phyloP scores from a whole-genome alignment of 2,329 filamentous ascomycete species.

The Mollisia scopiformis region DNA sequence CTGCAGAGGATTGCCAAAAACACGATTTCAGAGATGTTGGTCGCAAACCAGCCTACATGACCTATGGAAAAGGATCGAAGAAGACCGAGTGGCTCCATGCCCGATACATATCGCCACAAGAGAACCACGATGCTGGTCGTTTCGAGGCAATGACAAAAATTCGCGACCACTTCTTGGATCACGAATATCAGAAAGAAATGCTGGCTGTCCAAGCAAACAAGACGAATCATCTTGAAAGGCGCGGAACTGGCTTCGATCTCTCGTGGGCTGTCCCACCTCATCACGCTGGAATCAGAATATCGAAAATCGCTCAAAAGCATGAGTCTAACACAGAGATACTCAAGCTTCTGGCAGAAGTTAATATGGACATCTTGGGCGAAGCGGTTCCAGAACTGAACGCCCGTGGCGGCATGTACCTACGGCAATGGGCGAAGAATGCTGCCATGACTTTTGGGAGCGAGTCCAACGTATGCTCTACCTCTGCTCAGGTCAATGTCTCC shows the following conservation, averaged over 20 bases:
- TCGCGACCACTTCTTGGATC: neutral
- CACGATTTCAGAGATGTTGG: neutral
- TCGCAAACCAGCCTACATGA: neutral
- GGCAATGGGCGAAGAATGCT: neutral
- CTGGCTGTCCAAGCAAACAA: neutral
- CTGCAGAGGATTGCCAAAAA: neutral
- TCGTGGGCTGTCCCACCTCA: neutral
- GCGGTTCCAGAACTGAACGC: neutral
- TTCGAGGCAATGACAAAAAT: neutral
- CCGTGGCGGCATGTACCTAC: neutral
- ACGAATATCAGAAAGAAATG: neutral
- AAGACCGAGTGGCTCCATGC: neutral
- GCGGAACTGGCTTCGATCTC: neutral
- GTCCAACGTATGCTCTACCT: neutral
- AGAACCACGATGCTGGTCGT: neutral
- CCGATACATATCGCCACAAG: neutral
- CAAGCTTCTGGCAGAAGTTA: neutral
- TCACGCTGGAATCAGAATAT: neutral
- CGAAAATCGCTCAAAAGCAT: neutral
- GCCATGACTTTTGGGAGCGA: neutral
- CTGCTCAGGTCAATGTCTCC: neutral
- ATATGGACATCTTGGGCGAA: neutral
- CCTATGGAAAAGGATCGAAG: neutral
- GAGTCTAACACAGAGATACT: neutral
- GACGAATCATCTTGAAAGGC: neutral